Conservation (phyloP, 805 yeast genomes). For the Ogataea parapolymorpha region DNA sequence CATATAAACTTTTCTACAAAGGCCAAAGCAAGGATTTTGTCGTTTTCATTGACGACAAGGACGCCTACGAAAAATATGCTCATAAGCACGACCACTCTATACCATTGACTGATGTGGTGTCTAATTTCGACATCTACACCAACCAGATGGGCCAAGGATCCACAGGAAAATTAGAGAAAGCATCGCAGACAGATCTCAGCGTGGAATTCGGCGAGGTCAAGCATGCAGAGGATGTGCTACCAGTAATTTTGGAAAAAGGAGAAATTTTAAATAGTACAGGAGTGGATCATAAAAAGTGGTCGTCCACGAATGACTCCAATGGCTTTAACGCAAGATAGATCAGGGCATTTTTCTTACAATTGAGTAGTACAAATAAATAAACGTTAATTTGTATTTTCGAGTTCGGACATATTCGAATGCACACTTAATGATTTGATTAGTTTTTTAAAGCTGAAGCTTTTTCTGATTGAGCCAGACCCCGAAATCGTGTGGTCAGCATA, state of each 20-base stretch:
- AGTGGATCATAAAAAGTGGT: slow-evolving; percentile 15
- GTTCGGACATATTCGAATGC: slow-evolving; percentile 13
- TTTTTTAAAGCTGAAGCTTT: slow-evolving; percentile 16
- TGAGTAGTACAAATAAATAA: slow-evolving; percentile 1
- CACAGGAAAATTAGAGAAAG: slow-evolving; percentile 69
- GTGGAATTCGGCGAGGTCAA: slow-evolving; percentile 65
- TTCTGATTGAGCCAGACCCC: slow-evolving; percentile 9
- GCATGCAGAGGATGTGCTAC: slow-evolving; percentile 51
- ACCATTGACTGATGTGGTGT: slow-evolving; percentile 61
- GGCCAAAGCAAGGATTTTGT: slow-evolving; percentile 65
- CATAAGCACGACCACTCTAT: slow-evolving; percentile 48
- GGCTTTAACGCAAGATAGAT: slow-evolving; percentile 4
- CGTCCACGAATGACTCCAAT: slow-evolving; percentile 46
- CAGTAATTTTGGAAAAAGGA: slow-evolving; percentile 60
- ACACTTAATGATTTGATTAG: slow-evolving; percentile 18
- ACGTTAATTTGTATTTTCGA: slow-evolving; percentile 1
- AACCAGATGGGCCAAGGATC: slow-evolving; percentile 60
- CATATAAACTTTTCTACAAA: slow-evolving; percentile 56
- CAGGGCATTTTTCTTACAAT: neutral
- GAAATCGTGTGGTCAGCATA: neutral
- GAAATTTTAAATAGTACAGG: slow-evolving; percentile 38
- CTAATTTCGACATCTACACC: slow-evolving; percentile 61
- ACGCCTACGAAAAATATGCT: slow-evolving; percentile 44
- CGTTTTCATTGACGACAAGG: slow-evolving; percentile 57
- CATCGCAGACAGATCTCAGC: slow-evolving; percentile 59